phyloP scores from a whole-genome alignment of 306 rosid genomes.

The Fagus sylvatica region DNA sequence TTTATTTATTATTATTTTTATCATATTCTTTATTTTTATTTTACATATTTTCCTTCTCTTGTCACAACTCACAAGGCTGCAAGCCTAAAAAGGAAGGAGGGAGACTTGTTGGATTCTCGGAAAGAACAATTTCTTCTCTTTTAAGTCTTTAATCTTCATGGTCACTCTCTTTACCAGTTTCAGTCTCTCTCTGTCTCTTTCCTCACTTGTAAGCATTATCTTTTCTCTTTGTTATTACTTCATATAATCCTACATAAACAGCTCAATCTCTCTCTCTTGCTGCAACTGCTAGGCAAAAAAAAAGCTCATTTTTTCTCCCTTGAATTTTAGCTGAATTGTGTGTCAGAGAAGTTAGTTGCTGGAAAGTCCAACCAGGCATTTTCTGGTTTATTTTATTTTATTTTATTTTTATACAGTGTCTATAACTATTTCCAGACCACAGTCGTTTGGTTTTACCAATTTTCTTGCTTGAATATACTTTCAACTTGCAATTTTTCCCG shows the following conservation, averaged over 20 bases:
- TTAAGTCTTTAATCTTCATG: neutral
- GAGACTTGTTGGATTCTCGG: neutral
- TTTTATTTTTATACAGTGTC: neutral
- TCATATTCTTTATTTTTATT: neutral
- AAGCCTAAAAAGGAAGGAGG: conserved; percentile 21
- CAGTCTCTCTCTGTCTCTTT: conserved; percentile 3
- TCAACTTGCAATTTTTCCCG: neutral
- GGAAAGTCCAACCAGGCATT: conserved; percentile 14
- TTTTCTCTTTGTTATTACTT: neutral
- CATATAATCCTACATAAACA: conserved; percentile 1
- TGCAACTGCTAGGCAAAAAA: neutral
- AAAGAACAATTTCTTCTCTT: conserved; percentile 1
- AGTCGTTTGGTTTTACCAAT: neutral
- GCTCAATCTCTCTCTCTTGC: neutral
- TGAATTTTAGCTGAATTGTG: conserved; percentile 4
- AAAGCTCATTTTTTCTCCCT: neutral
- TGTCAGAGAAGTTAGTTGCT: conserved; percentile 26
- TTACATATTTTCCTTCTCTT: neutral
- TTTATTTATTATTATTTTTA: neutral
- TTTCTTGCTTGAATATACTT: neutral
- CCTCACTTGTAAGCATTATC: conserved; percentile 1
- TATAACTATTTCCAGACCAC: conserved; percentile 6
- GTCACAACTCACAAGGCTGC: neutral
- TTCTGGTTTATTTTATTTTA: neutral
- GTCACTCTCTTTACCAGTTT: neutral